Base-by-base conservation (phyloP, 2,329 filamentous ascomycete species). In the Phyllosticta citriasiana region DNA sequence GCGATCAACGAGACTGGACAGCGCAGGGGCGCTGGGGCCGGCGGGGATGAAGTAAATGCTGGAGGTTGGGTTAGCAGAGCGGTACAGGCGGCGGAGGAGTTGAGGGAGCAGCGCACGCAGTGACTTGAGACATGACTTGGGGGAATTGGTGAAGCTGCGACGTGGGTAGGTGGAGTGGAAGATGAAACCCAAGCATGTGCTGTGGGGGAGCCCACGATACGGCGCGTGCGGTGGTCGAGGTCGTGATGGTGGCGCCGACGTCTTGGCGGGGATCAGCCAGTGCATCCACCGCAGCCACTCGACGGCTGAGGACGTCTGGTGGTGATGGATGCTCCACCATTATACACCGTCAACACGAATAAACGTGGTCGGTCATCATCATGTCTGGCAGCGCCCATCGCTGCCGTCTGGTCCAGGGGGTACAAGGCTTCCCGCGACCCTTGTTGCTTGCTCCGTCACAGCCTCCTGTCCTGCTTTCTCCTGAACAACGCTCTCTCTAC, bases 21-120 rank as follows among this genome's bases (percentile, higher is more conserved):
- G 63, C 24, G 71, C 66, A 19, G 66, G 64, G 54, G 64, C 65
- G 4, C 64, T 65, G 9, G 65, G 64, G 10, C 65, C 67, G 59
- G 69, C 70, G 59, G 67, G 65, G 62, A 74, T 65, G 66, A 70
- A 69, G 65, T 70, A 74, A 30, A 74, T 63, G 55, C 72, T 73
- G 63, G 55, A 50, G 24, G 35, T 47, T 26, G 30, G 22, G 26
- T 47, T n/a, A 47, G 53, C n/a, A 16, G 47, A 14, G 26, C 3
- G 25, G 55, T 12, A n/a, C 16, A 12, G 26, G 47, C 16, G 14
- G 16, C 24, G 24, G 53, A n/a, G 40, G 27, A 26, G 30, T 30
- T 19, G n/a, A 14, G 9, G 52, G 51, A 30, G 35, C 27, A 25
- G 24, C 60, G 51, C 47, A 58, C 60, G 51, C 57, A 40, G 55